Conservation (phyloP, 768 basidiomycete genomes). For the Mycena metata region DNA sequence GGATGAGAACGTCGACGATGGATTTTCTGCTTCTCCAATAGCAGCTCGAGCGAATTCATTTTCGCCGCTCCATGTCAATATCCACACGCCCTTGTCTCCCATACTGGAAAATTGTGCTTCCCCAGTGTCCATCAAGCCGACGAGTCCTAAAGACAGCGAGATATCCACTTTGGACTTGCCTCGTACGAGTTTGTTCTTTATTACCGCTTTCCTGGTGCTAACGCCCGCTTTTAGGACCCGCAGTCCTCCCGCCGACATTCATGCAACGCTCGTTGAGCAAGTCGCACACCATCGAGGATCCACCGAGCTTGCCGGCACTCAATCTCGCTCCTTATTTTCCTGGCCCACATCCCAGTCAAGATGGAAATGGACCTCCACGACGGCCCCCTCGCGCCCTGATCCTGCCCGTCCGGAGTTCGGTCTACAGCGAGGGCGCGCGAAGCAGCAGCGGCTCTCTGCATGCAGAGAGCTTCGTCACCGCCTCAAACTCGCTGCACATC, state of each 20-base stretch:
- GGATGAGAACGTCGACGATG: background rate
- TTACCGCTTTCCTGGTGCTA: background rate
- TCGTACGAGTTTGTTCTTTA: conserved; percentile 5
- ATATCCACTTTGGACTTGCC: conserved; percentile 29
- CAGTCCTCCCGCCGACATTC: conserved; percentile 1
- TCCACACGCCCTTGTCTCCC: conserved; percentile 35
- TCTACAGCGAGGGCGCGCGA: conserved; percentile 10
- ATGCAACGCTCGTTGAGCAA: conserved; percentile 13
- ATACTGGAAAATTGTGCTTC: conserved; percentile 33
- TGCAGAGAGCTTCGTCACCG: conserved; percentile 39
- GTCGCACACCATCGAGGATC: conserved; percentile 4
- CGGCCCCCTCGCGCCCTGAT: conserved; percentile 27
- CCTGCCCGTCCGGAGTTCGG: conserved; percentile 5
- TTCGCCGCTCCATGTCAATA: conserved; percentile 31
- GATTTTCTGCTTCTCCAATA: background rate
- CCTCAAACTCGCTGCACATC: conserved; percentile 26
- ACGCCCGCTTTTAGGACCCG: conserved; percentile 14
- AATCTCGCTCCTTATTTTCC: conserved; percentile 29
- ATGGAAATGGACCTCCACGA: conserved; percentile 32
- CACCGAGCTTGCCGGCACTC: conserved; percentile 32
- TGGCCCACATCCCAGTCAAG: conserved; percentile 35
- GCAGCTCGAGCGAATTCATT: conserved; percentile 26
- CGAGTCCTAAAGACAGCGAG: conserved; percentile 26
- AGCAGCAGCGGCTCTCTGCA: conserved; percentile 37
- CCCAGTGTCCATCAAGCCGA: conserved; percentile 27